Base-by-base conservation (phyloP, 805 yeast species). In the Komagataella mondaviorum region DNA sequence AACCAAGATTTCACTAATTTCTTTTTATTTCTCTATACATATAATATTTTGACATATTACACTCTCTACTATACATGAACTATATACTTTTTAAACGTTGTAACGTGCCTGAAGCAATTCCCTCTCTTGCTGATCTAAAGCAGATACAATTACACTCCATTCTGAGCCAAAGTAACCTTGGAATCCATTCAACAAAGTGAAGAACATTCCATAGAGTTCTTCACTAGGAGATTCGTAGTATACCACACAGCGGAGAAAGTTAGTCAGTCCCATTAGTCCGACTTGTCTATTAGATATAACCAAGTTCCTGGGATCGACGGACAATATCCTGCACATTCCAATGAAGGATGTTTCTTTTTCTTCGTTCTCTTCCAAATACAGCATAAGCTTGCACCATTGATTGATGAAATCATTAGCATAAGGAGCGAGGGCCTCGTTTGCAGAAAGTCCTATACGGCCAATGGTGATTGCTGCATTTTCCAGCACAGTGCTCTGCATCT, bases 381-480 rank as follows among this genome's bases (percentile, higher is more conserved):
- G 64, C 72, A 88, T 81, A 46, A 76, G 78, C 23, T 77, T 68
- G 56, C 89, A 78, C 97, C 97, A 91, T 39, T 73, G 72, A 47
- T 71, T 63, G 24, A 83, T 71, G 57, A 83, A 76, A 54, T 77
- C 77, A 0, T 76, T 71, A 56, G 88, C 57, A 55, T 78, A 80
- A 1, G 80, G 76, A 1, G 85, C 76, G 47, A 83, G 69, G 44
- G 74, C 71, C 20, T 77, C 79, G 1, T 91, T 81, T 53, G 73
- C 72, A 52, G 74, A 69, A 18, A 81, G 62, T 2, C 96, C 96
- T 59, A 93, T 69, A 57, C 97, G 75, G 14, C 98, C 98, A 50
- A 91, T 71, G 39, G 97, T 83, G 50, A 90, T 86, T 17, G 96
- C 93, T 1, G 90, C 81, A 63, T 93, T 93, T 62, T 90, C 97